Base-by-base conservation (phyloP, 2,329 filamentous ascomycete genomes). In the Hymenoscyphus salicellus region DNA sequence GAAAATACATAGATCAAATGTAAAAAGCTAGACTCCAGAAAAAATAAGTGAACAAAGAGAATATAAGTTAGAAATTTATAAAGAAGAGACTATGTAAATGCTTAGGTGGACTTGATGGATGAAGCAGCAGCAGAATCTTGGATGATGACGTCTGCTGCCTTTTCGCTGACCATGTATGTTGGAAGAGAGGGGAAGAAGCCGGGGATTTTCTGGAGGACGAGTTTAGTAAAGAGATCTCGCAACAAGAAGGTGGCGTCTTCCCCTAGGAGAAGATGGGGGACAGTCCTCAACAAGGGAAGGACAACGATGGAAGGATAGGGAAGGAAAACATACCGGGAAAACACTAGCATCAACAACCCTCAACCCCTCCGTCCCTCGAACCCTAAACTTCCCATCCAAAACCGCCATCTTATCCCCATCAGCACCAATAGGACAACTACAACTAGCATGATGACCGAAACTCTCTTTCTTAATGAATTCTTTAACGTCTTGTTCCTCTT, bases 311-410 rank as follows among this genome's bases (percentile, higher is more conserved):
- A 7, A 7, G 30, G 30, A 32, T 7, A 32, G 30, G 30, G 4
- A 7, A 32, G 30, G 30, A 7, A 32, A 7, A n/a, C 30, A 32
- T 32, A 32, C 30, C n/a, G 84, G 83, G 63, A 84, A 88, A 0
- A 83, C 79, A 28, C 79, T 83, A 0, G 85, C 86, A 75, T 89
- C 86, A 0, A 89, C 86, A 4, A 89, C 85, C 74, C 67, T 77
- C 58, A 89, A 71, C 0, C 70, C 71, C 62, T 71, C 70, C 32
- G 75, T 69, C 60, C 78, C 63, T 32, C 30, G 65, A 58, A 75
- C 74, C 55, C 76, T 75, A 32, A 74, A 78, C 8, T 66, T 70
- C 72, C 75, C 78, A 38, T 79, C 71, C 60, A 79, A 52, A 30
- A 82, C 77, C 20, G 61, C 81, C 46, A 78, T 79, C 1, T 81